Base-by-base conservation (phyloP, 2,329 filamentous ascomycete genomes). In the Penicillium verrucosum region DNA sequence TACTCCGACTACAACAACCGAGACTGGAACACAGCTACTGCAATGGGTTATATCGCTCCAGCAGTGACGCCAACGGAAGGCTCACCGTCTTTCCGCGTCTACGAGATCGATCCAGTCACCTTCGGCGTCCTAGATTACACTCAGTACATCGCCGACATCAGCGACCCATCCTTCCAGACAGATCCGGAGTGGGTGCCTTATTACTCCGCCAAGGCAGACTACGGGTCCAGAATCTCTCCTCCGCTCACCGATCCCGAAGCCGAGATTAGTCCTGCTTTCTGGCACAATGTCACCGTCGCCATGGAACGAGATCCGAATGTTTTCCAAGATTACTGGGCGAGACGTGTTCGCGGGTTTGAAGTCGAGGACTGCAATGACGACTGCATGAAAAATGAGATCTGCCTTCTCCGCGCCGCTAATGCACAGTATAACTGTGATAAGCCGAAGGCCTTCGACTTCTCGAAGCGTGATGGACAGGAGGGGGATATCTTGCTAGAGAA, bases 31-130 rank as follows among this genome's bases (percentile, higher is more conserved):
- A 79, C 77, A 47, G 82, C 82, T 1, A 69, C 75, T 10, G 76
- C 77, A 32, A 75, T 80, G n/a, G 81, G 80, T 3, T 85, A 84
- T 65, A 77, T 85, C 44, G 78, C 76, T 0, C 81, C 82, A 1
- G 81, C 79, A 1, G 72, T 85, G 63, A 82, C 81, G 7, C 83
- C 82, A 0, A 83, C 76, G 1, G 81, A 79, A 1, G 82, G 80
- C 30, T 78, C 81, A 60, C 81, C 83, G 0, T 77, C 82, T 4
- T 86, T 85, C 70, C 80, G 82, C 46, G 77, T 85, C 41, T 85
- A 85, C 70, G 76, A 80, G 16, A 77, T 86, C 54, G 83, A 86
- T 63, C 80, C 83, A 0, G 77, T 77, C 9, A 85, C 82, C 0
- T 85, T 81, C 61, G 81, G 73, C 42, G 74, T 86, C 9, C 69